Base-by-base conservation (phyloP, 441 rosid species). In the Geranium incanum region DNA sequence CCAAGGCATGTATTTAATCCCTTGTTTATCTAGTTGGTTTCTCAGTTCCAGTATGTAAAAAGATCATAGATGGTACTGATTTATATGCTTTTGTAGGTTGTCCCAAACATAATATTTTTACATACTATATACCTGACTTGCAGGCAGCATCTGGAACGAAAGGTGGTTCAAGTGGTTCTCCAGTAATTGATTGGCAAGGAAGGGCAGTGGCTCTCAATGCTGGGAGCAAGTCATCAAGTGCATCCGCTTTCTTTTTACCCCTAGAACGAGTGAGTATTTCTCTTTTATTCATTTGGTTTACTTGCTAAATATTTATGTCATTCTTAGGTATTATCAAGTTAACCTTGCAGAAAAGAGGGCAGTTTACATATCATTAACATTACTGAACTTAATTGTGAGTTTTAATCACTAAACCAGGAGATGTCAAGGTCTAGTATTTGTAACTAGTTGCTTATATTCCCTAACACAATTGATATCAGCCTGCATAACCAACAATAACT, bases 141-240 rank as follows among this genome's bases (percentile, higher is more conserved):
- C 79, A 92, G 99, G 99, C 98, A 75, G 99, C 97, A 71, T 92
- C 95, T 4, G 99, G 99, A 74, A 92, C 98, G 36, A 92, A 89
- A 81, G 95, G 96, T 78, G 99, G 99, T 67, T 95, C 99, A 73
- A 95, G 99, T 83, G 99, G 99, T 76, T 95, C 98, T 72, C 98
- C 98, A 5, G 97, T 93, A 78, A 89, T 95, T 77, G 94, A 95
- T 83, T 86, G 91, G 86, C 90, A 88, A 87, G 99, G 98, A 69
- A 87, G 89, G 82, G 97, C 95, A 21, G 95, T 95, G 77, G 99
- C 98, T 64, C 80, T 95, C 83, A 95, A 93, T 88, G 99, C 98
- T 71, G 99, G 98, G 71, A 78, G 97, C 90, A 92, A 89, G 83
- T 76, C 89, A 36, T 83, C 96, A 68, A 85, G 91, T 84, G 92